These are phyloP conservation scores for Nepenthes mirabilis DNA, from an alignment of 148 eudicot species.

Conservation along the genomic window DNA sequence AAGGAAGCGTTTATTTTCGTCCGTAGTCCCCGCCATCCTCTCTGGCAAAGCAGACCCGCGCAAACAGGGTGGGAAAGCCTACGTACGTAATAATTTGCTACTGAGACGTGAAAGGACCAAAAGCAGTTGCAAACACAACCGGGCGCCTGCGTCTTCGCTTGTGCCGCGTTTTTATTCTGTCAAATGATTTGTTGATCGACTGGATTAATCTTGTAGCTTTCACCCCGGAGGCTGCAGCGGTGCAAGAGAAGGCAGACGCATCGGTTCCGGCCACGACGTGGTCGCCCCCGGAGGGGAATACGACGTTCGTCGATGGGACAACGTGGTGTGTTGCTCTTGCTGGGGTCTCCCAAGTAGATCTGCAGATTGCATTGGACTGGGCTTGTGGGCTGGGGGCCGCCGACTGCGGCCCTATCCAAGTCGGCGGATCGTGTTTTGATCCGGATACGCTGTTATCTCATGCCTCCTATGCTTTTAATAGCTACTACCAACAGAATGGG, in stretches of 20 bases:
- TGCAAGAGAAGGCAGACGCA: neutral
- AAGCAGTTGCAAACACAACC: no score
- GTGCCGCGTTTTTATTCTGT: no score
- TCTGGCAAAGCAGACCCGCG: no score
- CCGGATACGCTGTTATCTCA: constrained; percentile 62
- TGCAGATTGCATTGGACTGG: constrained; percentile 78
- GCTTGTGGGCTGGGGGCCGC: constrained; percentile 72
- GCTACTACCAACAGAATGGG: constrained; percentile 83
- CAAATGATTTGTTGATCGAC: no score
- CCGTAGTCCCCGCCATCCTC: no score
- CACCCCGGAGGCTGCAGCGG: neutral
- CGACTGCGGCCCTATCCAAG: constrained; percentile 46
- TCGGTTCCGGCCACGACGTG: constrained; percentile 9
- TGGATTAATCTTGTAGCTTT: no score
- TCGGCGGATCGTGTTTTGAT: constrained; percentile 49
- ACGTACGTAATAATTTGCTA: no score
- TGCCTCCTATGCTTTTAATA: constrained; percentile 85
- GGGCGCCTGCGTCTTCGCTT: no score
- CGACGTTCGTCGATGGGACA: constrained; percentile 64
- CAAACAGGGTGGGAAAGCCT: no score
- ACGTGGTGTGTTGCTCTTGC: constrained; percentile 76
- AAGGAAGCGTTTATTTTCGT: no score
- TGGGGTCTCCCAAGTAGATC: constrained; percentile 34
- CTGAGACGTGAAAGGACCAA: no score
- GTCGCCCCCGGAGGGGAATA: constrained; percentile 78